Base-by-base conservation (phyloP, 2,329 filamentous ascomycete species). In the Triangularia setosa region DNA sequence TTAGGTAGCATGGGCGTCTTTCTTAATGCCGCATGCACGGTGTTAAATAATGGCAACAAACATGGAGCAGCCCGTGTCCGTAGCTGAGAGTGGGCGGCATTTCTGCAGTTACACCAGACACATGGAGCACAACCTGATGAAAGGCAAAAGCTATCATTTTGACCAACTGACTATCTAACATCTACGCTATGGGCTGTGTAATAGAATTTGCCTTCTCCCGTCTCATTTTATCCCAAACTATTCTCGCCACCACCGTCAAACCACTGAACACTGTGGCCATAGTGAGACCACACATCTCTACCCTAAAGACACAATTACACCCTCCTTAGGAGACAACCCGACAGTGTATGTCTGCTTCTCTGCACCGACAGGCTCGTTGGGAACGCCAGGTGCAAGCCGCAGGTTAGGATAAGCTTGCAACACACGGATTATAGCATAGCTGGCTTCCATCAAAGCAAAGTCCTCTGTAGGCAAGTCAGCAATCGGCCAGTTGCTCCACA, bases 371-470 rank as follows among this genome's bases (percentile, higher is more conserved):
- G 65, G 58, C 53, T 68, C 68, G 2, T 52, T 40, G 1, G 40
- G 18, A 48, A 70, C 69, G n/a, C 66, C 65, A 2, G 48, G 35
- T 2, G 69, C 67, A 6, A 72, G 57, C 12, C 62, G 21, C 28
- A 72, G 69, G 18, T 12, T 21, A 3, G 62, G 27, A 27, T 68
- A 70, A 1, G 58, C 58, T 61, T 70, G 69, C 1, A 70, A 55
- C 4, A 70, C 52, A 21, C 67, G 53, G 12, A 69, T 66, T 0
- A 68, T 16, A 0, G 67, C 65, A 53, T 70, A 70, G 12, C 68
- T 68, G 11, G 67, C 64, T 52, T 74, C 69, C 52, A 72, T 67
- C 35, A 74, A 40, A 14, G 72, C 72, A 52, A 74, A 76, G 68
- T 77, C 70, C 67, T 76, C 66, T 58, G 55, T 18, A 14, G 7